Percentiles rank a stretch among this genome's conserved stretches.
phyloP scores from a whole-genome alignment of 2,329 filamentous ascomycete genomes.

The Colletotrichum tropicicola region DNA sequence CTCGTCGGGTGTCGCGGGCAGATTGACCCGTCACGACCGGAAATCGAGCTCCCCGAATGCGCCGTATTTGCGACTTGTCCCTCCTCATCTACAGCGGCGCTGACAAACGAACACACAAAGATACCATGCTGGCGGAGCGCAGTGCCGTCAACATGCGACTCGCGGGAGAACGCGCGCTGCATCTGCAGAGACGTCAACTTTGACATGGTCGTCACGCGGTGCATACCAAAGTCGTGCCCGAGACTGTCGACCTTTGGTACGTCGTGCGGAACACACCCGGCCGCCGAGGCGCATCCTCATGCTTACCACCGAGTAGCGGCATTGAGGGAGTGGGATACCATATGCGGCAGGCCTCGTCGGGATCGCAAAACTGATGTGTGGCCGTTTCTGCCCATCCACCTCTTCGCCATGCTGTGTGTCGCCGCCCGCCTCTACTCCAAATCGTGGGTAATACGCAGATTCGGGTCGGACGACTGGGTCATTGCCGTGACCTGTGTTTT shows the following conservation, averaged over 20 bases:
- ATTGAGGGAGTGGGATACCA: slow-evolving; percentile 13
- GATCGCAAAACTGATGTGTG: not conserved
- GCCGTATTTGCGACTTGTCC: not conserved
- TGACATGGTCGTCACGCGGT: slow-evolving; percentile 3
- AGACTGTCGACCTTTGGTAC: slow-evolving; percentile 6
- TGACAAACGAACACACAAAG: not conserved
- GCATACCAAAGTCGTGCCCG: slow-evolving; percentile 12
- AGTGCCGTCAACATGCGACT: not conserved
- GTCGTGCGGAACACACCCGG: not conserved
- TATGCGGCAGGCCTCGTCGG: slow-evolving; percentile 6
- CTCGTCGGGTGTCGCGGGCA: not conserved
- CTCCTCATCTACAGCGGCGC: not conserved
- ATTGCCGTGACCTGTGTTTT: not conserved
- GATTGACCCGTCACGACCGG: not conserved
- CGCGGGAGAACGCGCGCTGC: slow-evolving; percentile 4
- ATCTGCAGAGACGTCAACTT: not conserved
- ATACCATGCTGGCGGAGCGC: not conserved
- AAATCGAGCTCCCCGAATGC: not conserved
- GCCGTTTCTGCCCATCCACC: slow-evolving; percentile 17
- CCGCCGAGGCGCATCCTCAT: not conserved
- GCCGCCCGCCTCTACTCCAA: slow-evolving; percentile 4
- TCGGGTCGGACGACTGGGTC: slow-evolving; percentile 16
- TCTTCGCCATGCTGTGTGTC: slow-evolving; percentile 5
- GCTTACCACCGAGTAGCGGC: not conserved
- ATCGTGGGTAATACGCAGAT: not conserved